Evolutionary conservation across 2,329 filamentous ascomycete species (phyloP), one percentile per base, ranked within the genome.

Genomic region (Fonsecaea multimorphosa): DNA sequence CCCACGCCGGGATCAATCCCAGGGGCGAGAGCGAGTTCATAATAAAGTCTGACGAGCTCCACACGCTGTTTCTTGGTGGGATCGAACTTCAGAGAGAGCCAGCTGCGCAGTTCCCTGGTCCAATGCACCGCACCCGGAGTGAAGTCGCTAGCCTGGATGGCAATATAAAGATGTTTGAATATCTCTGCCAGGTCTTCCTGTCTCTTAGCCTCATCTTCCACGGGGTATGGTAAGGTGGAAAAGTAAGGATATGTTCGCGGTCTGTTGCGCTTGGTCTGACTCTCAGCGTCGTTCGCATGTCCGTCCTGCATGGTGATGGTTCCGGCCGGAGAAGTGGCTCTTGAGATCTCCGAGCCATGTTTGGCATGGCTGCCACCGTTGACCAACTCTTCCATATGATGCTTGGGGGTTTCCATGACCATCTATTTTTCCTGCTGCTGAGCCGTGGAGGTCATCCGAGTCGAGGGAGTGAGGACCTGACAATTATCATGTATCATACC

Each of bases 61-160:
- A 93, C 88, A 64, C 96, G 86, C 71, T 93, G 88, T 76, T 90
- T 89, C 73, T 91, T 88, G 55, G 92, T 92, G 76, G 97, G 92
- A 80, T 99, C 94, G 76, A 99, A 99, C 83, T 99, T 99, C 78
- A 99, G 87, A 61, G 90, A 91, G 71, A 99, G 84, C 95, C 96
- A 99, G 78, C 91, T 92, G 75, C 93, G 88, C 55, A 99, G 89
- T 85, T 99, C 95, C 72, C 94, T 89, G 16, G 95, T 97, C 95
- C 95, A 99, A 79, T 99, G 94, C 67, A 97, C 84, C 31, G 94
- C 95, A 36, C 95, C 95, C 0, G 94, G 92, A 27, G 91, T 89
- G 78, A 98, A 98, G 78, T 99, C 95, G 71, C 97, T 93, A 2
- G 95, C 90, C 76, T 93, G 90, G 69, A 99, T 85, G 64, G 94